phyloP scores from a whole-genome alignment of 371 early-diverging fungal species.

The Catenaria anguillulae region DNA sequence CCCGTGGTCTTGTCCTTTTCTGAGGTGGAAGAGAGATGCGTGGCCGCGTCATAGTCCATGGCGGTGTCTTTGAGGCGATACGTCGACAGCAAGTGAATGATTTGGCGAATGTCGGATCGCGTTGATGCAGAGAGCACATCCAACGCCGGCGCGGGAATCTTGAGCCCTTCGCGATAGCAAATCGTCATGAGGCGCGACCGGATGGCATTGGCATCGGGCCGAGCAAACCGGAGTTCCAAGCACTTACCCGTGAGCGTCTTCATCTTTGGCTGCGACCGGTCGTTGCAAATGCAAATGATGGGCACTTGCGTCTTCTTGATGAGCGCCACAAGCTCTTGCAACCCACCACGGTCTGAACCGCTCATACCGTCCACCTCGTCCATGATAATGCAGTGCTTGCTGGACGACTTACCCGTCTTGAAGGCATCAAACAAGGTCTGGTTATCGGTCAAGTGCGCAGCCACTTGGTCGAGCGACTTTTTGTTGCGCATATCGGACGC shows the following conservation, averaged over 20 bases:
- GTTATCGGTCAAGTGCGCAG: neutral
- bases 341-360: slow-evolving; percentile 96
- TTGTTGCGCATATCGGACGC: slow-evolving; percentile 97
- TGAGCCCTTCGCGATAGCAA: slow-evolving; percentile 59
- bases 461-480: slow-evolving; percentile 47
- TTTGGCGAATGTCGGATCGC: slow-evolving; percentile 95
- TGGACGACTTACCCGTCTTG: neutral
- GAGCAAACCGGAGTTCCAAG: slow-evolving; percentile 71
- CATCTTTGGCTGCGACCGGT: slow-evolving; percentile 79
- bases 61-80: slow-evolving; percentile 39
- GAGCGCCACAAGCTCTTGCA: slow-evolving; percentile 73
- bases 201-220: slow-evolving; percentile 51
- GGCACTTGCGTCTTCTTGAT: slow-evolving; percentile 89
- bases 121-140: slow-evolving; percentile 73
- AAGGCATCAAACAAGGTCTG: neutral
- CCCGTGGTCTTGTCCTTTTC: slow-evolving; percentile 67
- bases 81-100: slow-evolving; percentile 86
- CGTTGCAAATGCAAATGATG: slow-evolving; percentile 99
- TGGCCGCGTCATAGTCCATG: slow-evolving; percentile 71
- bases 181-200: slow-evolving; percentile 67
- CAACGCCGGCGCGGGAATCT: slow-evolving; percentile 63
- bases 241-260: slow-evolving; percentile 78
- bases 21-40: slow-evolving; percentile 36
- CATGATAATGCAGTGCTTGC: slow-evolving; percentile 70
- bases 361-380: slow-evolving; percentile 99